Evolutionary conservation across 73 alveolate genomes (phyloP).

Genomic region (Blepharisma japonicum): DNA sequence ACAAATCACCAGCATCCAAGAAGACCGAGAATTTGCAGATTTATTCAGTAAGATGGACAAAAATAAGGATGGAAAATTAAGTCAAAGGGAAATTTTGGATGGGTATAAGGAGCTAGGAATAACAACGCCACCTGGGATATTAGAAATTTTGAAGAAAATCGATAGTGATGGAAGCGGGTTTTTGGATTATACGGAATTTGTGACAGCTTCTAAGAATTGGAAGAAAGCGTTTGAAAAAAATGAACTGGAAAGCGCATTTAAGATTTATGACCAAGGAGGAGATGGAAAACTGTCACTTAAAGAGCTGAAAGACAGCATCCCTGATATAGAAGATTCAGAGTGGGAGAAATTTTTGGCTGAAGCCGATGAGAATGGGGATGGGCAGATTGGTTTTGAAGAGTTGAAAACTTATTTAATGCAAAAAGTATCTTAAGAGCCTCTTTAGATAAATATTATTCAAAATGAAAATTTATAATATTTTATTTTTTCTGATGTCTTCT

Average conservation of each 20-base stretch:
- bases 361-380: too few relatives aligned
- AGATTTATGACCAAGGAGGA: constrained; percentile 44
- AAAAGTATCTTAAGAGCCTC: too few relatives aligned
- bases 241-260: constrained; percentile 41
- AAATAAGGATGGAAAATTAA: constrained; percentile 39
- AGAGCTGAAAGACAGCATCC: constrained; percentile 33
- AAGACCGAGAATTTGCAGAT: constrained; percentile 20
- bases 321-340: too few relatives aligned
- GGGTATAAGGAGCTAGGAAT: background rate
- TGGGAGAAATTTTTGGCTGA: too few relatives aligned
- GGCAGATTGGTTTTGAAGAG: too few relatives aligned
- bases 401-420: too few relatives aligned
- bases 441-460: too few relatives aligned
- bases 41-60: constrained; percentile 30
- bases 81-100: constrained; percentile 13
- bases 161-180: constrained; percentile 45
- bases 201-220: constrained; percentile 25
- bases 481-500: too few relatives aligned
- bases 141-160: constrained; percentile 34
- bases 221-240: constrained; percentile 24
- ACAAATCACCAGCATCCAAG: background rate
- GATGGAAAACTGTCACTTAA: constrained; percentile 36
- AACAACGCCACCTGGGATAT: background rate
- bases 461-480: too few relatives aligned
- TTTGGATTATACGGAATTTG: constrained; percentile 50